A percentile compares a stretch with the other conserved stretches of the same genome.
These are phyloP conservation scores for Ascocoryne sarcoides DNA, from an alignment of 2,329 filamentous ascomycete genomes.

Conservation along the genomic window DNA sequence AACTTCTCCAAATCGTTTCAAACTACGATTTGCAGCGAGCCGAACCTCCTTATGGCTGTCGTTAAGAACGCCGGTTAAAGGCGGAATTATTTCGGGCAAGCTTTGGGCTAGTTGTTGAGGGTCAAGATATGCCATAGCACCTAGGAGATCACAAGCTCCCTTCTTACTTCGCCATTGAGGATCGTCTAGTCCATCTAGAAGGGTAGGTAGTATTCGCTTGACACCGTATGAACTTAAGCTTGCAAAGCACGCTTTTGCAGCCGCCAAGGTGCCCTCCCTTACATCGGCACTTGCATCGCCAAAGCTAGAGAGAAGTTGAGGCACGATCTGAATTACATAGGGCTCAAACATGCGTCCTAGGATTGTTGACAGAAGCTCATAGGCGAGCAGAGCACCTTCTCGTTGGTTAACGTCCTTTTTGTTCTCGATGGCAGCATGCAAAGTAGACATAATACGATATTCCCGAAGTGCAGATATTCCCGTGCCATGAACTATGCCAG, in stretches of 20 bases:
- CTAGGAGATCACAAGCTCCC: slow-evolving; percentile 90
- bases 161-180: slow-evolving; percentile 98
- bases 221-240: slow-evolving; percentile 93
- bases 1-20: slow-evolving; percentile 97
- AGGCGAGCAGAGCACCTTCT: slow-evolving; percentile 81
- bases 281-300: slow-evolving; percentile 84
- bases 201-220: slow-evolving; percentile 83
- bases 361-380: slow-evolving; percentile 80
- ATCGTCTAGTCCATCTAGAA: slow-evolving; percentile 87
- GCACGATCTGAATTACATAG: slow-evolving; percentile 92
- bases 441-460: slow-evolving; percentile 73
- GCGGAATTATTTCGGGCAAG: slow-evolving; percentile 92
- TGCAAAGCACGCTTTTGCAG: slow-evolving; percentile 89
- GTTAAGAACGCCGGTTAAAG: slow-evolving; percentile 85
- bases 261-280: slow-evolving; percentile 83
- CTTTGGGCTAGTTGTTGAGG: slow-evolving; percentile 89
- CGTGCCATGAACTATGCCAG: slow-evolving; percentile 80
- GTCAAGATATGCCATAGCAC: slow-evolving; percentile 97
- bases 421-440: slow-evolving; percentile 81
- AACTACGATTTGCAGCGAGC: slow-evolving; percentile 81
- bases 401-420: slow-evolving; percentile 87
- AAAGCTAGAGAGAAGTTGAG: slow-evolving; percentile 80
- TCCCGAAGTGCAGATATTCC: slow-evolving; percentile 76
- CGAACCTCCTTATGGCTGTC: slow-evolving; percentile 98
- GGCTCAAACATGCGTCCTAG: slow-evolving; percentile 88